Conservation (phyloP, 139 green algal species). For the Chlamydomonas sp. region DNA sequence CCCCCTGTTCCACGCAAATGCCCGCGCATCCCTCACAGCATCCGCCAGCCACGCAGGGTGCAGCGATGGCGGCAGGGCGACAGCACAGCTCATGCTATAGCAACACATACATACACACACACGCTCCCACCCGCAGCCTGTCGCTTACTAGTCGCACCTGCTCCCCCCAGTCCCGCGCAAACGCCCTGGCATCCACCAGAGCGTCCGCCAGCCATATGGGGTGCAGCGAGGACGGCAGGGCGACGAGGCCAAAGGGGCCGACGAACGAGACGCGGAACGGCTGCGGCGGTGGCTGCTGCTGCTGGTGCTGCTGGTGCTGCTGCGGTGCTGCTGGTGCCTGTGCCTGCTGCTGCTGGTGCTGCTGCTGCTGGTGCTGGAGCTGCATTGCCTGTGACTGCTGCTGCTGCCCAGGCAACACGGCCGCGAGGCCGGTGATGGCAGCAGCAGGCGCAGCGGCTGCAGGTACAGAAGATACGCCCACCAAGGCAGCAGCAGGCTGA, state of each 20-base stretch:
- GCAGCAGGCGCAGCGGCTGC: too few species aligned
- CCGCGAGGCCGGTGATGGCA: too few species aligned
- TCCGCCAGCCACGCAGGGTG: too few species aligned
- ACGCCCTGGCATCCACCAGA: slow-evolving; percentile 42
- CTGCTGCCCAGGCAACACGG: too few species aligned
- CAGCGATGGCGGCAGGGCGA: too few species aligned
- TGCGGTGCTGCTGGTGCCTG: slow-evolving; percentile 11
- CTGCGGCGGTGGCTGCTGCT: slow-evolving; percentile 15
- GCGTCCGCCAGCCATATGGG: slow-evolving; percentile 26
- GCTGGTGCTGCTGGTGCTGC: slow-evolving; percentile 13
- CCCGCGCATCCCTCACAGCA: too few species aligned
- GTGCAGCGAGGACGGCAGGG: slow-evolving; percentile 20
- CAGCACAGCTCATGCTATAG: too few species aligned
- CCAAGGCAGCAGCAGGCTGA: too few species aligned
- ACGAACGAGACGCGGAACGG: slow-evolving; percentile 27
- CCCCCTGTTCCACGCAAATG: too few species aligned
- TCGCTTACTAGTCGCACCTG: slow-evolving; percentile 45
- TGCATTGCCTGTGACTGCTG: slow-evolving; percentile 5
- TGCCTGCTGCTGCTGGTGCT: slow-evolving; percentile 8
- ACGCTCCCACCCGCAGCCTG: slow-evolving; percentile 43
- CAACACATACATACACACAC: too few species aligned
- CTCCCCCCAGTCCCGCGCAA: slow-evolving; percentile 70
- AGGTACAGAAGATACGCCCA: too few species aligned
- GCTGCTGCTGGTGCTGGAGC: slow-evolving; percentile 15
- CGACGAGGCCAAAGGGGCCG: slow-evolving; percentile 39